A percentile compares a stretch with the other conserved stretches of the same genome.
Conservation (phyloP, 371 early-diverging fungal species). For the Batkoa obscura region DNA sequence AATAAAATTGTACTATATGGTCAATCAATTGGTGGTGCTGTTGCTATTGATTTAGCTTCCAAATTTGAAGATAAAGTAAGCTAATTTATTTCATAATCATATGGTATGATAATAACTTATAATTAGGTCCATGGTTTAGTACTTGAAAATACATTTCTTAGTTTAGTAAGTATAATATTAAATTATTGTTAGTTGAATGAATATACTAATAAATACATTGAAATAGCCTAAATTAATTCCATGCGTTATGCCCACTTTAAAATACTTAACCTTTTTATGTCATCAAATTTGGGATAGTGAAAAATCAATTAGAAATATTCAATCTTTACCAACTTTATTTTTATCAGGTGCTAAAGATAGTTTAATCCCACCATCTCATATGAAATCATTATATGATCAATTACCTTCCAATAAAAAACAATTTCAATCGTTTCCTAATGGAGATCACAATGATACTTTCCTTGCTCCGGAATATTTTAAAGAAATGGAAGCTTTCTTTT, state of each 20-base stretch:
- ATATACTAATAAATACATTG: not conserved
- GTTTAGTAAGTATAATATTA: slow-evolving; percentile 30
- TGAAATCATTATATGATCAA: slow-evolving; percentile 47
- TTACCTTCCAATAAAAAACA: not conserved
- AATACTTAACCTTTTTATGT: slow-evolving; percentile 51
- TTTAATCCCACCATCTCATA: slow-evolving; percentile 72
- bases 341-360: slow-evolving; percentile 69
- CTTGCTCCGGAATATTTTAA: slow-evolving; percentile 72
- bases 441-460: slow-evolving; percentile 86
- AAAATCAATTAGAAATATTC: slow-evolving; percentile 39
- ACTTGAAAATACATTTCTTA: slow-evolving; percentile 88
- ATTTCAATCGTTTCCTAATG: slow-evolving; percentile 41
- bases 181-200: not conserved
- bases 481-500: slow-evolving; percentile 26
- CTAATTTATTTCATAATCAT: too few species aligned
- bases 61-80: slow-evolving; percentile 38
- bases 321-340: slow-evolving; percentile 59
- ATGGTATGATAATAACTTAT: not conserved
- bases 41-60: slow-evolving; percentile 69
- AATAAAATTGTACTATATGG: slow-evolving; percentile 75
- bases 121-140: slow-evolving; percentile 54
- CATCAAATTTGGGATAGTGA: slow-evolving; percentile 83
- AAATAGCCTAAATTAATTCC: slow-evolving; percentile 72
- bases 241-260: slow-evolving; percentile 53
- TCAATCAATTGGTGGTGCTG: slow-evolving; percentile 95